Base-by-base conservation (phyloP, 257 asterid species). In the Scutellaria barbata region DNA sequence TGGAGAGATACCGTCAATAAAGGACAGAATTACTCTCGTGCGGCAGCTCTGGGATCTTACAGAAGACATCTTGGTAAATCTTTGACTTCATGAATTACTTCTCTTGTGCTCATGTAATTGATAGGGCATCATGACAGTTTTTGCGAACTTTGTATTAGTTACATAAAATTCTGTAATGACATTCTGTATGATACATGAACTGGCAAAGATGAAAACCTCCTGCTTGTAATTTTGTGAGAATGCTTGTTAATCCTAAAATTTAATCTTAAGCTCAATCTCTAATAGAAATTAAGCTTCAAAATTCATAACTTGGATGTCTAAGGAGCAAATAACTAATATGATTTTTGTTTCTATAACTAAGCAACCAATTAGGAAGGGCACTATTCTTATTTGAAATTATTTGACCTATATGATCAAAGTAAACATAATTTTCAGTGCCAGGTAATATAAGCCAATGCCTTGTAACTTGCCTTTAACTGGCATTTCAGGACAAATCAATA, bases 31-130 rank as follows among this genome's bases (percentile, higher is more conserved):
- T 74, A 85, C 96, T 35, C 87, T 88, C 22, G 95, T 89, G 68
- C 99, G 97, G 74, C 96, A 89, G 76, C 96, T 94, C 52, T 94
- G 97, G 99, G 90, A 86, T 71, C 96, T 89, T 68, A 89, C 97
- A 16, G 88, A 68, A 61, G 97, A 91, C 73, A 86, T 91, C 75
- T 74, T 94, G 99, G 99, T 94, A 87, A 74, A 11, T 69, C 20
- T 63, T 74, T 53, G 71, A 71, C 53, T 51, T 42, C 47, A 12
- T 62, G 50, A 72, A 71, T 48, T 73, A 33, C 3, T 46, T 55
- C 42, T 75, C 54, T 59, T 30, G 39, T 63, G 37, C 20, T 42
- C 47, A 25, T 59, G 45, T 59, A 41, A 54, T 40, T 66, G 73
- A 47, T 8, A 11, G 64, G 11, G 40, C 60, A 56, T 73, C 52